These are phyloP conservation scores for Letharia lupina DNA, from an alignment of 495 filamentous ascomycete genomes.

Conservation along the genomic window DNA sequence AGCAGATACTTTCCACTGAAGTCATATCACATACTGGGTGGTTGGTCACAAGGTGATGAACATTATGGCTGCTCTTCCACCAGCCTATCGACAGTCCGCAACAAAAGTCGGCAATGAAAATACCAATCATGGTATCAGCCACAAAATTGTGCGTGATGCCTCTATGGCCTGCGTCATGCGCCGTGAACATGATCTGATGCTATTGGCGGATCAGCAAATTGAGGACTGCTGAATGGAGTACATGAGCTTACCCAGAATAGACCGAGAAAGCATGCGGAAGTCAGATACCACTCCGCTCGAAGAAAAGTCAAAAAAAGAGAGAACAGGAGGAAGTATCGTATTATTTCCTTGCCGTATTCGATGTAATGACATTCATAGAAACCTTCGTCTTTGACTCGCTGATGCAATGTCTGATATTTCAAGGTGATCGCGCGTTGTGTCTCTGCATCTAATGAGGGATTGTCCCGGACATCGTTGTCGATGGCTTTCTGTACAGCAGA, in stretches of 20 bases:
- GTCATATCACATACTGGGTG: constrained; percentile 27
- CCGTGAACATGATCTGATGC: constrained; percentile 47
- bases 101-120: constrained; percentile 42
- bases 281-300: constrained; percentile 35
- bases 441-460: constrained; percentile 36
- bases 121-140: constrained; percentile 39
- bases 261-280: constrained; percentile 39
- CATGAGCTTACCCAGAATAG: constrained; percentile 34
- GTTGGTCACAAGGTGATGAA: constrained; percentile 46
- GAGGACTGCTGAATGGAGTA: not conserved
- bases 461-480: constrained; percentile 29
- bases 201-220: constrained; percentile 1
- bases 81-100: constrained; percentile 44
- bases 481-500: constrained; percentile 43
- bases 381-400: constrained; percentile 33
- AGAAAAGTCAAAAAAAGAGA: constrained; percentile 30
- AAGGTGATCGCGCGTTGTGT: constrained; percentile 36
- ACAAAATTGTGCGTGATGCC: constrained; percentile 42
- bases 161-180: constrained; percentile 44
- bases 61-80: constrained; percentile 48
- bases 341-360: constrained; percentile 39
- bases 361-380: constrained; percentile 38
- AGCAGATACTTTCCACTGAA: not conserved
- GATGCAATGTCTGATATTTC: constrained; percentile 37
- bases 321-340: constrained; percentile 36